Conservation (phyloP, 495 filamentous ascomycete species). For the Lophiotrema nucula region DNA sequence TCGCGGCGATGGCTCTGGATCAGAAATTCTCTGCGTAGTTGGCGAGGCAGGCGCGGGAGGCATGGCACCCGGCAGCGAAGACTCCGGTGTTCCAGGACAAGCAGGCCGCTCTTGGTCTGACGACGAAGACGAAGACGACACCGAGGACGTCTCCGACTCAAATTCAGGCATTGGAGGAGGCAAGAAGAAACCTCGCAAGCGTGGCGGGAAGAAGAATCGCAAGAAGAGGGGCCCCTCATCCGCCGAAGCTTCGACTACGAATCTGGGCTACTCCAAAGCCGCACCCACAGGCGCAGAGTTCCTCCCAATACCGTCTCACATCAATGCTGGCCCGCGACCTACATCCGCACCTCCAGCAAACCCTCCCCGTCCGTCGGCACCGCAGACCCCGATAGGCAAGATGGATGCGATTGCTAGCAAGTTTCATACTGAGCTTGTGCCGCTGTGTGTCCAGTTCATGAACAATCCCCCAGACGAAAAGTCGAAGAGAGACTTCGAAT, state of each 20-base stretch:
- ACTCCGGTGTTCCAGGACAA: constrained; percentile 15
- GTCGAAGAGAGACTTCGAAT: constrained; percentile 71
- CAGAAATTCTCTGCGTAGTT: constrained; percentile 69
- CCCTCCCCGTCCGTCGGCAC: constrained; percentile 36
- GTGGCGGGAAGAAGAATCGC: constrained; percentile 30
- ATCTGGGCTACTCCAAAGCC: constrained; percentile 34
- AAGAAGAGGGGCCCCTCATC: constrained; percentile 14
- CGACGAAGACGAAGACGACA: constrained; percentile 50
- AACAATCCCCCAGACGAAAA: constrained; percentile 64
- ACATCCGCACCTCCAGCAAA: constrained; percentile 26
- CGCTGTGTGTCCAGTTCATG: constrained; percentile 64
- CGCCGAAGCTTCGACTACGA: constrained; percentile 27
- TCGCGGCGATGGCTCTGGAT: constrained; percentile 61
- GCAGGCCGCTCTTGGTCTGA: constrained; percentile 41
- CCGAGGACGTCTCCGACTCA: constrained; percentile 25
- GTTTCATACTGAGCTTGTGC: constrained; percentile 65
- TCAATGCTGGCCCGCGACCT: constrained; percentile 47
- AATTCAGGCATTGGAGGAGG: constrained; percentile 4
- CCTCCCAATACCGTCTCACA: constrained; percentile 34
- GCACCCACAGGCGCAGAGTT: constrained; percentile 15
- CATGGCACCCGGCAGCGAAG: constrained; percentile 25
- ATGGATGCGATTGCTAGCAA: constrained; percentile 66
- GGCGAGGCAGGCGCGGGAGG: constrained; percentile 40
- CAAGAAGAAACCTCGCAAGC: constrained; percentile 29
- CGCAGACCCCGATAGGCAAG: constrained; percentile 62